These are phyloP conservation scores for Ceratocystis harringtonii DNA, from an alignment of 2,329 filamentous ascomycete genomes.

Conservation along the genomic window DNA sequence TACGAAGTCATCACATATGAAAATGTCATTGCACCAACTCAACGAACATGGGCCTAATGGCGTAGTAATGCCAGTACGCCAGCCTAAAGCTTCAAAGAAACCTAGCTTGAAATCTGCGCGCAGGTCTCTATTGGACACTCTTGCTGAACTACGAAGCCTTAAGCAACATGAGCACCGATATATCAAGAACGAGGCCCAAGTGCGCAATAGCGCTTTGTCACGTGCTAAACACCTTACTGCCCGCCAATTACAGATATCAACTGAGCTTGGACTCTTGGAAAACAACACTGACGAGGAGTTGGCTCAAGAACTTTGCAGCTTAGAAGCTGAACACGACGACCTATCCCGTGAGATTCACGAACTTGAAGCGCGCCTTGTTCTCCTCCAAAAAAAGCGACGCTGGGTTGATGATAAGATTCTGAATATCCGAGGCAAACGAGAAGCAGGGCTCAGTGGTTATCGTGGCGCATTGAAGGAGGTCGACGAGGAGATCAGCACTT, in stretches of 20 bases:
- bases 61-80: conserved; percentile 44
- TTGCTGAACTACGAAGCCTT: conserved; percentile 47
- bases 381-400: conserved; percentile 45
- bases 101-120: conserved; percentile 47
- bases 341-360: conserved; percentile 50
- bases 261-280: conserved; percentile 40
- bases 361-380: conserved; percentile 47
- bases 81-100: conserved; percentile 36
- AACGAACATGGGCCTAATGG: conserved; percentile 28
- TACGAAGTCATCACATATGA: conserved; percentile 26
- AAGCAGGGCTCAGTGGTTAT: conserved; percentile 59
- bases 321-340: conserved; percentile 38
- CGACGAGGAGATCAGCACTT: conserved; percentile 43
- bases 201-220: conserved; percentile 42
- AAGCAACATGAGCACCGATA: conserved; percentile 54
- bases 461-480: conserved; percentile 50
- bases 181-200: conserved; percentile 40
- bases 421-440: conserved; percentile 48
- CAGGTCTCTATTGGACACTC: conserved; percentile 47
- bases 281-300: conserved; percentile 41
- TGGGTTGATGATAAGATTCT: conserved; percentile 45
- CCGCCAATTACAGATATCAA: conserved; percentile 34
- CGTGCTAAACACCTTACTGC: conserved; percentile 40
- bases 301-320: conserved; percentile 43
- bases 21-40: conserved; percentile 30